phyloP scores from a whole-genome alignment of 305 asterid species.

The Andrographis paniculata region DNA sequence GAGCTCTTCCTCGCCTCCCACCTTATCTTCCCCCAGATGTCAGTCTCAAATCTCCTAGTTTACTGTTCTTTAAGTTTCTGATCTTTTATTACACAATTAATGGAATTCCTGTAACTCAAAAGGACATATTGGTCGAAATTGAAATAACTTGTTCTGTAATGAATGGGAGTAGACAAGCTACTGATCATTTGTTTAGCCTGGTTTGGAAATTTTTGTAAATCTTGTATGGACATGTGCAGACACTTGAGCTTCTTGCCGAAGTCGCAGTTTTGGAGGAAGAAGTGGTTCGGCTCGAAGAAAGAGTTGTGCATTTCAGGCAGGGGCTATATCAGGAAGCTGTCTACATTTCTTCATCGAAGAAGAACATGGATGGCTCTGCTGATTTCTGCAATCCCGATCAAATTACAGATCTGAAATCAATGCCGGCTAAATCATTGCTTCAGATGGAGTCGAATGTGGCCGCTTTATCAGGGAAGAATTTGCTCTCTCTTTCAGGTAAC shows the following conservation, averaged over 20 bases:
- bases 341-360: constrained; percentile 48
- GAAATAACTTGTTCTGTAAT: too few species aligned
- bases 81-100: too few species aligned
- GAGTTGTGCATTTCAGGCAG: constrained; percentile 71
- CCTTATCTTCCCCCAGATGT: constrained; percentile 81
- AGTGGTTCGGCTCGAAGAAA: constrained; percentile 63
- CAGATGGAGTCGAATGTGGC: constrained; percentile 23
- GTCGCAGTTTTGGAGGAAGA: constrained; percentile 97
- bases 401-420: constrained; percentile 28
- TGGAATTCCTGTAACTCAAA: too few species aligned
- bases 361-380: constrained; percentile 35
- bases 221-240: constrained; percentile 31
- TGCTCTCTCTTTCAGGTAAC: constrained; percentile 33
- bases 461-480: constrained; percentile 21
- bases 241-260: constrained; percentile 83
- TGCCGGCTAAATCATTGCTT: constrained; percentile 31
- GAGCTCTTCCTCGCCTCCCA: constrained; percentile 90
- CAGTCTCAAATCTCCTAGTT: constrained; percentile 13
- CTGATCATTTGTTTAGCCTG: background rate
- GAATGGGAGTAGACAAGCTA: background rate
- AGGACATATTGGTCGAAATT: too few species aligned
- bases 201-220: constrained; percentile 13
- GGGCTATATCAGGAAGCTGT: constrained; percentile 88
- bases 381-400: constrained; percentile 27
- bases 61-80: too few species aligned